Percentiles rank a stretch among this genome's conserved stretches.
phyloP scores from a whole-genome alignment of 164 flowering plant genomes.

The Vitis vinifera region DNA sequence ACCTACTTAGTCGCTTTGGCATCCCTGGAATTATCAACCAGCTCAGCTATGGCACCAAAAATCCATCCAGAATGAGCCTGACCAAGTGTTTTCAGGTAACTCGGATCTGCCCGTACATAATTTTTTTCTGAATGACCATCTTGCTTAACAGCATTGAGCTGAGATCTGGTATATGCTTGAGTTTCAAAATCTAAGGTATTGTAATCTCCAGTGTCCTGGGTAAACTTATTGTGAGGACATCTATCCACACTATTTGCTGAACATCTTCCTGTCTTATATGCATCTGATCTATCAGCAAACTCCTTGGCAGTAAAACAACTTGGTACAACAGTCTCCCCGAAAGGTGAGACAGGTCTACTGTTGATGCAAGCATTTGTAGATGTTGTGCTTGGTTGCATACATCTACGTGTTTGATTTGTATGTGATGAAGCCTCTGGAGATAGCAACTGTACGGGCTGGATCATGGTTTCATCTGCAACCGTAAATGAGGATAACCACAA shows the following conservation, averaged over 20 bases:
- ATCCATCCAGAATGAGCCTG: conserved; percentile 61
- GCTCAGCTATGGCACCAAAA: conserved; percentile 72
- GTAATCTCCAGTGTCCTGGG: neutral
- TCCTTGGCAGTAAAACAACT: conserved; percentile 1
- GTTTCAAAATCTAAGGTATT: conserved; percentile 2
- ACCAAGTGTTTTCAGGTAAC: conserved; percentile 47
- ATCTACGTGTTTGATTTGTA: neutral
- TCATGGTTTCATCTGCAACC: neutral
- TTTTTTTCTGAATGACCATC: conserved; percentile 15
- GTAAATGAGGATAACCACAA: neutral
- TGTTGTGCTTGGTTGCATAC: neutral
- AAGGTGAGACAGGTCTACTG: neutral
- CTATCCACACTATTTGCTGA: neutral
- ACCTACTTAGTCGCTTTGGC: conserved; percentile 54
- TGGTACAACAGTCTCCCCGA: neutral
- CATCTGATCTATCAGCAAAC: conserved; percentile 6
- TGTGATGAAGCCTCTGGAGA: neutral
- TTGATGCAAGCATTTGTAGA: neutral
- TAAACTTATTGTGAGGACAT: neutral
- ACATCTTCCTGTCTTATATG: neutral
- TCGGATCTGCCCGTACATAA: conserved; percentile 37
- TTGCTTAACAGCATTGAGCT: neutral
- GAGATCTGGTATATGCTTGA: neutral
- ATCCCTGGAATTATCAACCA: conserved; percentile 67
- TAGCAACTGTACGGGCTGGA: neutral